Base-by-base conservation (phyloP, 805 yeast genomes). In the Barnettozyma sucrosica region DNA sequence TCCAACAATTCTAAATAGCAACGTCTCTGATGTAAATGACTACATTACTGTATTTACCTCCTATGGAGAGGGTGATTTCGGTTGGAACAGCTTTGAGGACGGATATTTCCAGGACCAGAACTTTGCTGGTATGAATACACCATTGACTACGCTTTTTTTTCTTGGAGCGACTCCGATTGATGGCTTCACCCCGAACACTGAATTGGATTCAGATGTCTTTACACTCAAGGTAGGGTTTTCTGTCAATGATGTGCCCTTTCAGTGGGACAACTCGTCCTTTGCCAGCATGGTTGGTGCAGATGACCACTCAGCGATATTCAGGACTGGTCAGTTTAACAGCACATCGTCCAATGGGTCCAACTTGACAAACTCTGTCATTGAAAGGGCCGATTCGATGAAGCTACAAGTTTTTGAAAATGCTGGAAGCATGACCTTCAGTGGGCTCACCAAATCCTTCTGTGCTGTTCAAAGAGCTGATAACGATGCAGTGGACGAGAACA, bases 241-340 rank as follows among this genome's bases (percentile, higher is more conserved):
- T 3, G 81, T 75, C 56, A 71, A 71, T 43, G 81, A 81, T 59
- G 66, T 83, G 53, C 79, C 79, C 1, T 84, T 77, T 55, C 87
- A 83, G 58, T 84, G 87, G 85, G 89, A 83, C 61, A 68, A 70
- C 39, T 66, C 77, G 16, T 60, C 78, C 10, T 75, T 80, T 76
- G 74, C 80, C 0, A 56, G 64, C 32, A 66, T 84, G 16, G 76
- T 85, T 2, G 96, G 88, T 60, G 67, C 89, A 0, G 96, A 87
- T 64, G 76, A 77, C 56, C 68, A 71, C 16, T 76, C 86, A 32
- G 89, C 85, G 0, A 66, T 87, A 50, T 68, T 89, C 30, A 77
- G 78, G 19, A 81, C 90, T 1, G 81, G 81, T 3, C 74, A 75
- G 53, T 71, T 77, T 41, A 59, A 73, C 16, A 44, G 61, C 2